Percentiles rank a stretch among this genome's conserved stretches.
Evolutionary conservation across 1,284 basidiomycete genomes (phyloP).

Genomic region (Naganishia sp.): DNA sequence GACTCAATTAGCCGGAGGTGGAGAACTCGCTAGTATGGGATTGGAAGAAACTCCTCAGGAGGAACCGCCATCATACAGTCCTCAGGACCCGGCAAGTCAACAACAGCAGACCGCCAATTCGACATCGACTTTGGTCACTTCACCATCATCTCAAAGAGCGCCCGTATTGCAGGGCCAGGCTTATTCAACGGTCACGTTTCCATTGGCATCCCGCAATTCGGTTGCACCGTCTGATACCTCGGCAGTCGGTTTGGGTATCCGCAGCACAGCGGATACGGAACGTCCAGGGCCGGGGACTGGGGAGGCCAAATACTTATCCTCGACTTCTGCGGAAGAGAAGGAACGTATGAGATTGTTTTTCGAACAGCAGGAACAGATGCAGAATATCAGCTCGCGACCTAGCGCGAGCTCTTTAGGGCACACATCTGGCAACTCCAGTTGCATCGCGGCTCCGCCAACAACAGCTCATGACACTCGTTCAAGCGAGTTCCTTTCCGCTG

Average conservation of each 20-base stretch:
- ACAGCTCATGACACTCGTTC: constrained; percentile 20
- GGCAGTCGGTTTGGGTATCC: background rate
- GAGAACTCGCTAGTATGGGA: constrained; percentile 42
- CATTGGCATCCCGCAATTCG: too few species aligned
- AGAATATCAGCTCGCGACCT: constrained; percentile 17
- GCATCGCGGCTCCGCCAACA: constrained; percentile 21
- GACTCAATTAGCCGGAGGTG: constrained; percentile 45
- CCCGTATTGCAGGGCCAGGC: background rate
- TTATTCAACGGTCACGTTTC: background rate
- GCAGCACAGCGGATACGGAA: too few species aligned
- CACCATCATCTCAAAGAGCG: background rate
- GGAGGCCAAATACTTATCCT: background rate
- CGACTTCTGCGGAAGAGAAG: constrained; percentile 40
- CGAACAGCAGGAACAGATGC: constrained; percentile 57
- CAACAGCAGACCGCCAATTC: constrained; percentile 1
- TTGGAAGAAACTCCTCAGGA: constrained; percentile 35
- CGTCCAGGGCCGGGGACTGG: background rate
- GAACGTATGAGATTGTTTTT: constrained; percentile 52
- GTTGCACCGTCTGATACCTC: background rate
- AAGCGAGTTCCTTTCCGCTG: constrained; percentile 38
- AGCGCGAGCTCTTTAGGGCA: constrained; percentile 22
- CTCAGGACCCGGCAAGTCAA: constrained; percentile 26
- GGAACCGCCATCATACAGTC: constrained; percentile 44
- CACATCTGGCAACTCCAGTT: constrained; percentile 21
- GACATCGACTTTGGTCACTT: constrained; percentile 2